Percentiles rank a stretch among this genome's conserved stretches.
These are phyloP conservation scores for Acmispon strigosus DNA, from an alignment of 306 rosid genomes.

Conservation along the genomic window DNA sequence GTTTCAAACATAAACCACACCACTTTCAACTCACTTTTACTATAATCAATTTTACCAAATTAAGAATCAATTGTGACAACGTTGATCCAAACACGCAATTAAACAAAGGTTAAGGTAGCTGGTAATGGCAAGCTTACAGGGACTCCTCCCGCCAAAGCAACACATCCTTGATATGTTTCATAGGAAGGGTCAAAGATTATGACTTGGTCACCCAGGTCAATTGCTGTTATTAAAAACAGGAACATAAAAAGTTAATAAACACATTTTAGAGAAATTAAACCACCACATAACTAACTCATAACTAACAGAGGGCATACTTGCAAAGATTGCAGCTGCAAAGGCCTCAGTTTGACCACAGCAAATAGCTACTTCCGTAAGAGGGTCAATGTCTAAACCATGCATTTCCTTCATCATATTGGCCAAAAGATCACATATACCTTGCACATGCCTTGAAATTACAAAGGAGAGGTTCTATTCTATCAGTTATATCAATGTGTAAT, in stretches of 20 bases:
- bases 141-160: constrained; percentile 69
- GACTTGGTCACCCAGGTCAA: constrained; percentile 78
- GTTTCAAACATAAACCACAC: no score
- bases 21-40: no score
- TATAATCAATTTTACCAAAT: no score
- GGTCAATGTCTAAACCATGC: constrained; percentile 68
- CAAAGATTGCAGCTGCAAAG: constrained; percentile 66
- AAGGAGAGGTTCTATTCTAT: background rate
- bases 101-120: background rate
- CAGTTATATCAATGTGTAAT: background rate
- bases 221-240: constrained; percentile 42
- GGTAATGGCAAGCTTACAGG: constrained; percentile 46
- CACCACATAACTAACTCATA: background rate
- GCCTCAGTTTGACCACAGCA: constrained; percentile 90
- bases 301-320: constrained; percentile 27
- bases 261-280: background rate
- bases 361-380: constrained; percentile 68
- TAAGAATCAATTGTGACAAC: no score
- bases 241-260: background rate
- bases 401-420: constrained; percentile 41
- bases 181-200: constrained; percentile 62
- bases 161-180: constrained; percentile 58
- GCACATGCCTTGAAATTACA: constrained; percentile 71
- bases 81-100: background rate
- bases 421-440: constrained; percentile 63